These are phyloP conservation scores for Dispira simplex DNA, from an alignment of 192 early-diverging fungal species.

Conservation along the genomic window DNA sequence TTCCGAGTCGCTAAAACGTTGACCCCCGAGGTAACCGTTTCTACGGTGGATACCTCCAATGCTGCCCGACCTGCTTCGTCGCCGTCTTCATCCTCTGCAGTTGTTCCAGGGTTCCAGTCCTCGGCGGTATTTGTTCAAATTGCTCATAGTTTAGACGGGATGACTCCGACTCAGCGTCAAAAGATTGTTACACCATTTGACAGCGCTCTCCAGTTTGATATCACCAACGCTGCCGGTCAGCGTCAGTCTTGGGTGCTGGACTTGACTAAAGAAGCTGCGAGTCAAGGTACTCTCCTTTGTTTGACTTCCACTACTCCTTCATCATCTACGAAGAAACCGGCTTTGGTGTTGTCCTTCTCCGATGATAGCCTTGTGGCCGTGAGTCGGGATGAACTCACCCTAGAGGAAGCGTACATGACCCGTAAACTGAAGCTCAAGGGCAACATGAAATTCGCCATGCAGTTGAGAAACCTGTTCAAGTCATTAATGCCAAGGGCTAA, in stretches of 20 bases:
- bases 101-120: slow-evolving; percentile 55
- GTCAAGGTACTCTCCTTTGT: slow-evolving; percentile 30
- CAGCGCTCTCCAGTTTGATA: slow-evolving; percentile 75
- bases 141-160: slow-evolving; percentile 32
- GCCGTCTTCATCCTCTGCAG: too few species aligned
- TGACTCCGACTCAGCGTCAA: slow-evolving; percentile 43
- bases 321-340: too few species aligned
- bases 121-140: slow-evolving; percentile 61
- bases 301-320: slow-evolving; percentile 41
- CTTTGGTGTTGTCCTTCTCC: slow-evolving; percentile 40
- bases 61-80: slow-evolving; percentile 15
- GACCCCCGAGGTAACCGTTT: slow-evolving; percentile 10
- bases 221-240: slow-evolving; percentile 55
- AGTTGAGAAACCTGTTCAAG: slow-evolving; percentile 53
- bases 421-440: slow-evolving; percentile 83
- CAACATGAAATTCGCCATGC: slow-evolving; percentile 56
- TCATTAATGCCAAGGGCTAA: slow-evolving; percentile 38
- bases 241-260: slow-evolving; percentile 70
- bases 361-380: slow-evolving; percentile 76
- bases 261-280: slow-evolving; percentile 42
- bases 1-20: slow-evolving; percentile 36
- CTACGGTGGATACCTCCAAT: too few species aligned
- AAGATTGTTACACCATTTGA: slow-evolving; percentile 57
- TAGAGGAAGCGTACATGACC: slow-evolving; percentile 82
- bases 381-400: slow-evolving; percentile 70